Conservation (phyloP, 2,329 filamentous ascomycete species). For the Parafenestella ontariensis region DNA sequence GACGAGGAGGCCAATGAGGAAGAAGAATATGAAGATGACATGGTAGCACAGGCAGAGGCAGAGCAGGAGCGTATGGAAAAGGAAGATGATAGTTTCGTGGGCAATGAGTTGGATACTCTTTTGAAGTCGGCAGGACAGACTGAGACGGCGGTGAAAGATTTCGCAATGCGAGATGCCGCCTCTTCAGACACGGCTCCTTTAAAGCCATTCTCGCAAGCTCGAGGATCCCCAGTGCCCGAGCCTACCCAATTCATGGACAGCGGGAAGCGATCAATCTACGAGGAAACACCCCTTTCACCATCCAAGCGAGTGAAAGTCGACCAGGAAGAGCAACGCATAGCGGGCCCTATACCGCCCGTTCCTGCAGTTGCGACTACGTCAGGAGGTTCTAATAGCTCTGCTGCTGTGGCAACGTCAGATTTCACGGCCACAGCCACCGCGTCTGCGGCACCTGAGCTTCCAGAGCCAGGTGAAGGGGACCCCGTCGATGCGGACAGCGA, state of each 20-base stretch:
- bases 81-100: constrained; percentile 57
- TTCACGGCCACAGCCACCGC: constrained; percentile 24
- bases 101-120: constrained; percentile 35
- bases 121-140: constrained; percentile 25
- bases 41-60: constrained; percentile 57
- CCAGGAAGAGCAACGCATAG: constrained; percentile 11
- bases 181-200: not conserved
- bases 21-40: constrained; percentile 15
- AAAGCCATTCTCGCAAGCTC: not conserved
- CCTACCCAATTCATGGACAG: constrained; percentile 9
- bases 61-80: not conserved
- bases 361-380: not conserved
- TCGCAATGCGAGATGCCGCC: constrained; percentile 22
- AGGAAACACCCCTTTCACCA: constrained; percentile 29
- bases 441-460: constrained; percentile 21
- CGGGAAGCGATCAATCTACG: constrained; percentile 33
- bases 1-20: constrained; percentile 27
- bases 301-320: constrained; percentile 38
- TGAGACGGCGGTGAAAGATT: constrained; percentile 17
- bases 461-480: constrained; percentile 19
- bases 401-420: constrained; percentile 21
- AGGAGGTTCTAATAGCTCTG: not conserved
- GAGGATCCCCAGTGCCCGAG: not conserved
- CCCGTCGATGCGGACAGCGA: constrained; percentile 30
- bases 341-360: constrained; percentile 6